Conservation (phyloP, 441 rosid genomes). For the Biscutella laevigata region DNA sequence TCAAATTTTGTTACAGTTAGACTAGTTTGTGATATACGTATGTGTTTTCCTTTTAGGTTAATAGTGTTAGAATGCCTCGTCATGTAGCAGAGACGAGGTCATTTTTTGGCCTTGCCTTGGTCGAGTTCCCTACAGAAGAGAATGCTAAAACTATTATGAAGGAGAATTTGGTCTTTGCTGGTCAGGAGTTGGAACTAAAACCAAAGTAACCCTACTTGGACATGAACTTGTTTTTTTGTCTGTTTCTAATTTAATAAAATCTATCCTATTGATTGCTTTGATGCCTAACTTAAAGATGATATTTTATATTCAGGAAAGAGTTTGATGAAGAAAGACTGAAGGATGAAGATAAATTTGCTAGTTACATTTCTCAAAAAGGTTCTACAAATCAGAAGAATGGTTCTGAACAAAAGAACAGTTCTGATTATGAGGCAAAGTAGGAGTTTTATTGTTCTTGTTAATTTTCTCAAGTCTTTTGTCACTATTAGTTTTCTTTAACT, state of each 20-base stretch:
- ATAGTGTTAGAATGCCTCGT: slow-evolving; percentile 82
- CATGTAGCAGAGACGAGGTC: slow-evolving; percentile 58
- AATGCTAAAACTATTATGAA: slow-evolving; percentile 51
- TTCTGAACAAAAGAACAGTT: slow-evolving; percentile 27
- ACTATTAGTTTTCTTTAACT: background rate
- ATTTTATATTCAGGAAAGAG: slow-evolving; percentile 41
- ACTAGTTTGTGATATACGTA: background rate
- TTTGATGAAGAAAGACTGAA: slow-evolving; percentile 54
- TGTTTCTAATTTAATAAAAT: background rate
- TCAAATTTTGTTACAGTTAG: background rate
- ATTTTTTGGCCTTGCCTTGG: slow-evolving; percentile 68
- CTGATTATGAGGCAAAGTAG: slow-evolving; percentile 27
- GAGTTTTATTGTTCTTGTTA: background rate
- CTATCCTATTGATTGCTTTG: background rate
- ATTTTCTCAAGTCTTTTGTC: background rate
- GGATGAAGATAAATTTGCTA: slow-evolving; percentile 37
- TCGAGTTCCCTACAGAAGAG: slow-evolving; percentile 71
- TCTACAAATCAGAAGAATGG: slow-evolving; percentile 31
- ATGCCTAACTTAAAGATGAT: background rate
- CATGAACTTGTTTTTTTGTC: background rate
- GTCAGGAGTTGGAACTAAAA: slow-evolving; percentile 55
- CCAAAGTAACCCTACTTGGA: slow-evolving; percentile 48
- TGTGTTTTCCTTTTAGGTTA: slow-evolving; percentile 41
- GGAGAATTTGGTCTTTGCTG: slow-evolving; percentile 53
- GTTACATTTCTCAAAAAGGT: slow-evolving; percentile 24